These are phyloP conservation scores for Debaryomyces sp. DNA, from an alignment of 1,139 yeast species.

Conservation along the genomic window DNA sequence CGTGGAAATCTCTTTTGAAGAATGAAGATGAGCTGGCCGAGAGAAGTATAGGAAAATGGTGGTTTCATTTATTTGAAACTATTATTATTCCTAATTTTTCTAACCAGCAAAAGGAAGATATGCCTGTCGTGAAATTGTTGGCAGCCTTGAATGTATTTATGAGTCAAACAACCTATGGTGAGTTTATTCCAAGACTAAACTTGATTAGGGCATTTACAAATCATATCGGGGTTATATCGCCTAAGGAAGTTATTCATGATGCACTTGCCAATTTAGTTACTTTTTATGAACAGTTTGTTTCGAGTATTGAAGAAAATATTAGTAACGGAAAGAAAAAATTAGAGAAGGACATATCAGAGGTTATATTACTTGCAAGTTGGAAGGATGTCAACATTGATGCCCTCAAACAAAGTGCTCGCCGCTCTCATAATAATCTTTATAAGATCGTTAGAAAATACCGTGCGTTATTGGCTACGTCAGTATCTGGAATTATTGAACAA, in stretches of 20 bases:
- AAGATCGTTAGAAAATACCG: constrained; percentile 86
- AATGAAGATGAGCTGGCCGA: constrained; percentile 62
- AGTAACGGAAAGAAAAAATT: constrained; percentile 51
- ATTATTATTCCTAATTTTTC: constrained; percentile 53
- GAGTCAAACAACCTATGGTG: constrained; percentile 77
- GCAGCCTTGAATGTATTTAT: constrained; percentile 76
- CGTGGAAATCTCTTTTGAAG: constrained; percentile 80
- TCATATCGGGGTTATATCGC: constrained; percentile 40
- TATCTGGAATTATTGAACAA: constrained; percentile 57
- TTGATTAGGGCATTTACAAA: constrained; percentile 63
- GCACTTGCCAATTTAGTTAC: constrained; percentile 64
- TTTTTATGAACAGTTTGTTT: constrained; percentile 68
- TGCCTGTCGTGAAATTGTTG: constrained; percentile 45
- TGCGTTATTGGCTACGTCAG: constrained; percentile 55
- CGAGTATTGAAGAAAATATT: constrained; percentile 50
- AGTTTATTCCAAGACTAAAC: constrained; percentile 58
- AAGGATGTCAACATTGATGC: constrained; percentile 95
- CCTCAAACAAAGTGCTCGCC: constrained; percentile 86
- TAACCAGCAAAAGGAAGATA: constrained; percentile 32
- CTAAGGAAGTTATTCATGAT: constrained; percentile 25
- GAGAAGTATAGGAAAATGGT: constrained; percentile 72
- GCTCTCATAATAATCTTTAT: constrained; percentile 82
- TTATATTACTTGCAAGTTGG: constrained; percentile 92
- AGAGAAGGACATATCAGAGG: constrained; percentile 81
- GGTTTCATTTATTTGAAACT: constrained; percentile 87